Base-by-base conservation (phyloP, 2,329 filamentous ascomycete species). In the Magnaporthiopsis rhizophila region DNA sequence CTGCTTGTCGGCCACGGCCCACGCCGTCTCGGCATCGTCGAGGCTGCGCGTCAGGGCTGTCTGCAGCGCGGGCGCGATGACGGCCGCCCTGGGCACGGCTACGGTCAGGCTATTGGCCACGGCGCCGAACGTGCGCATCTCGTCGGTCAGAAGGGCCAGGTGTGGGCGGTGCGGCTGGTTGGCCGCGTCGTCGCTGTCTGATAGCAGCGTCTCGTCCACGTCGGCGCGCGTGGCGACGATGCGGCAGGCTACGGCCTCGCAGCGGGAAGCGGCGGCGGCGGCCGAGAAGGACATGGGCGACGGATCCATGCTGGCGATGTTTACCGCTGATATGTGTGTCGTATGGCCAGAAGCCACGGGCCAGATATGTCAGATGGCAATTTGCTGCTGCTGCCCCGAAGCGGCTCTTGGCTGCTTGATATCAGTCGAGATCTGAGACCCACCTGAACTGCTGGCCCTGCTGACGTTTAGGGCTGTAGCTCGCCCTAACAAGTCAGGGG, bases 1-100 rank as follows among this genome's bases (percentile, higher is more conserved):
- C 11, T 60, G 63, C 30, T 64, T 64, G 15, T 64, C 63, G 28
- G 53, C 56, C 6, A 60, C 38, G 21, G 63, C 63, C 58, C 58
- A 59, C 8, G 59, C 36, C 58, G 45, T 38, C 24, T 64, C 63
- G 21, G 34, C 58, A 5, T 24, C 38, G 58, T 64, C 58, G 50
- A 64, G 58, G 3, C 58, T 28, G 26, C 28, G 13, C 26, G 50
- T 36, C 30, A 64, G 58, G 8, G 36, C 58, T 7, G 38, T 26
- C 50, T 64, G 63, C 4, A 61, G 34, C 13, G 58, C 34, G 11
- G 58, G 34, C 5, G 63, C 32, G 18, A 64, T 59, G 18, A 64
- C 63, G 4, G 24, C 11, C 4, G 58, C 63, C 38, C 36, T 58
- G 1, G 26, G 62, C 12, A 63, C 30, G 5, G 62, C 24, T 32